Base-by-base conservation (phyloP, 1,139 yeast species). In the Protomyces inouyei region DNA sequence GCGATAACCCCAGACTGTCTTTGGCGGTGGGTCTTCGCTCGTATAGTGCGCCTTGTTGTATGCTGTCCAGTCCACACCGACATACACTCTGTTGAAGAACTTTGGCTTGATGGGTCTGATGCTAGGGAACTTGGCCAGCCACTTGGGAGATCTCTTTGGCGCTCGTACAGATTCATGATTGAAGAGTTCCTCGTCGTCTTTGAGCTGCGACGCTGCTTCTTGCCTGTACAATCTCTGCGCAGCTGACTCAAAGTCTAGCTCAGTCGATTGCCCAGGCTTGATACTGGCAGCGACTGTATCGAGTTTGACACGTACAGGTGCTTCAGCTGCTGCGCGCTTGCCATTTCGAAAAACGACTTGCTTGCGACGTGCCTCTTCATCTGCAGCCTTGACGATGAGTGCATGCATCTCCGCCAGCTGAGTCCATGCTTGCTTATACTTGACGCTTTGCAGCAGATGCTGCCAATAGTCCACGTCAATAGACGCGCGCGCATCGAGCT, bases 21-120 rank as follows among this genome's bases (percentile, higher is more conserved):
- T 76, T 0, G 79, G 78, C 3, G 79, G 79, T 14, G 77, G 77
- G 59, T 75, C 72, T 16, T 76, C 75, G 12, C 70, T 65, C 46
- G 69, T 70, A 67, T 74, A 76, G 61, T 76, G 79, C 1, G 74
- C 69, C 64, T 73, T 73, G 61, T 76, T 76, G 68, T 76, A 76
- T 38, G 71, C 66, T 65, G 73, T 76, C 79, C 79, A 76, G 40
- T 76, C 77, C 61, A 72, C 75, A 2, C 78, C 78, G 61, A 73
- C 68, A 51, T 73, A 68, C 6, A 74, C 77, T 21, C 75, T 69
- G 57, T 73, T 75, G 65, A 67, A 71, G 60, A 71, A 76, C 38
- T 71, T 68, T 3, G 79, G 79, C 57, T 74, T 73, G 18, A 66
- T 59, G 16, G 67, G 67, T 10, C 48, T 55, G 45, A 64, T 59